Percentiles rank a stretch among this genome's conserved stretches.
phyloP scores from a whole-genome alignment of 495 filamentous ascomycete species.

The Niebla homalea region DNA sequence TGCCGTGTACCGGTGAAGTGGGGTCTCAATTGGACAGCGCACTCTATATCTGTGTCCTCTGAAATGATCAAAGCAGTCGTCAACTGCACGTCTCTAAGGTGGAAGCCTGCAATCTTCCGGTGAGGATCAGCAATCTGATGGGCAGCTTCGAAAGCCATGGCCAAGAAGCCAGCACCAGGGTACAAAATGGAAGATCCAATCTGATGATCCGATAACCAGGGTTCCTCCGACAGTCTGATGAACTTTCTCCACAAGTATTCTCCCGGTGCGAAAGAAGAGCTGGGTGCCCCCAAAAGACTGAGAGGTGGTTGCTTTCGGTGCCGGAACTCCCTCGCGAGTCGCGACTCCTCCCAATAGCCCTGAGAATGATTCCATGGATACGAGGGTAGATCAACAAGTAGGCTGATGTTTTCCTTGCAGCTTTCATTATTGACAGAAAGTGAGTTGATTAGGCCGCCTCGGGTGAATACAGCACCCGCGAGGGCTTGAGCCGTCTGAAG shows the following conservation, averaged over 20 bases:
- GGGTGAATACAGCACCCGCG: slow-evolving; percentile 27
- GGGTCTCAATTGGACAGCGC: slow-evolving; percentile 15
- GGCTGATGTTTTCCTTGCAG: slow-evolving; percentile 1
- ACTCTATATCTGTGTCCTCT: slow-evolving; percentile 4
- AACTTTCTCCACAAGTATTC: slow-evolving; percentile 21
- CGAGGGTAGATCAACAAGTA: slow-evolving; percentile 25
- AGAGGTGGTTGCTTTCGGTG: slow-evolving; percentile 3
- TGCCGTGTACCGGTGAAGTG: slow-evolving; percentile 8
- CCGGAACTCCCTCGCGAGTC: slow-evolving; percentile 21
- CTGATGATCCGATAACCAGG: slow-evolving; percentile 18
- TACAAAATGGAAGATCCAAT: slow-evolving; percentile 11
- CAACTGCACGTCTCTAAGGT: slow-evolving; percentile 21
- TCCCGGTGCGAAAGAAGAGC: slow-evolving; percentile 10
- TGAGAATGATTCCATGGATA: slow-evolving; percentile 25
- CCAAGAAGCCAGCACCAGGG: slow-evolving; percentile 15
- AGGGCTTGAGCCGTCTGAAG: slow-evolving; percentile 20
- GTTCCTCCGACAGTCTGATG: slow-evolving; percentile 17
- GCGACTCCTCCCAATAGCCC: slow-evolving; percentile 11
- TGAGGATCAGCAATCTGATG: slow-evolving; percentile 10
- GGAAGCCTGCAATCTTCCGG: slow-evolving; percentile 13
- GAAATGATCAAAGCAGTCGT: slow-evolving; percentile 21
- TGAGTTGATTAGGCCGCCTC: slow-evolving; percentile 22
- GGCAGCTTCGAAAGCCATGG: slow-evolving; percentile 20
- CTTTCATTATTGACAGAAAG: slow-evolving; percentile 14
- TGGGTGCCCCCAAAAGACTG: slow-evolving; percentile 17